Evolutionary conservation across 2,329 filamentous ascomycete species (phyloP).

Genomic region (Piedraia hortae): DNA sequence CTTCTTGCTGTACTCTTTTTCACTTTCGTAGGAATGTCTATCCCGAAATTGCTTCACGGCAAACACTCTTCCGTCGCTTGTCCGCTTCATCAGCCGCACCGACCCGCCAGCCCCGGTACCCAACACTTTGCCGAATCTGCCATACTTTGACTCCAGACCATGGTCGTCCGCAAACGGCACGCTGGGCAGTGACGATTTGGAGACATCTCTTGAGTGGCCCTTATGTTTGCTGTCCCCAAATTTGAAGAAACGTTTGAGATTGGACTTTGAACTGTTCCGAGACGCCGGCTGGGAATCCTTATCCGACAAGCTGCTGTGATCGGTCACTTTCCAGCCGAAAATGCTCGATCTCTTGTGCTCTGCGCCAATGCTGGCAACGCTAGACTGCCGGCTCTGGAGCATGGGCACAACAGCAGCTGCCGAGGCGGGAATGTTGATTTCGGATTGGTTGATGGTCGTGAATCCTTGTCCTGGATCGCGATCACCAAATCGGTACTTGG

Average conservation of each 20-base stretch:
- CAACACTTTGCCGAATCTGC: constrained; percentile 79
- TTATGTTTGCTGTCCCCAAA: constrained; percentile 41
- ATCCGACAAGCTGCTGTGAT: constrained; percentile 16
- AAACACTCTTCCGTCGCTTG: constrained; percentile 76
- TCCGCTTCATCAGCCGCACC: constrained; percentile 78
- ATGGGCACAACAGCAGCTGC: constrained; percentile 3
- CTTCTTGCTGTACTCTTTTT: constrained; percentile 93
- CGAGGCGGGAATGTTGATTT: constrained; percentile 2
- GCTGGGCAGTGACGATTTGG: constrained; percentile 13
- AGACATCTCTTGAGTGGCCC: constrained; percentile 18
- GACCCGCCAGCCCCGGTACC: constrained; percentile 87
- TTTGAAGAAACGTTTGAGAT: constrained; percentile 91
- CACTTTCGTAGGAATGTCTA: constrained; percentile 72
- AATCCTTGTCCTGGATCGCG: constrained; percentile 36
- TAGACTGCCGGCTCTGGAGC: constrained; percentile 17
- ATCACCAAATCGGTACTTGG: constrained; percentile 58
- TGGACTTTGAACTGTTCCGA: constrained; percentile 53
- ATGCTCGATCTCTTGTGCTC: constrained; percentile 27
- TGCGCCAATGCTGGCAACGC: constrained; percentile 2
- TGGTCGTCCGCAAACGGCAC: constrained; percentile 89
- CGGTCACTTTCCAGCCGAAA: constrained; percentile 26
- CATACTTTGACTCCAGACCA: constrained; percentile 70
- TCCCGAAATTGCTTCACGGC: constrained; percentile 93
- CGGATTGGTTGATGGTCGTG: constrained; percentile 14
- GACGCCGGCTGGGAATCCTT: constrained; percentile 14